Evolutionary conservation across 441 rosid genomes (phyloP), one percentile per base, ranked within the genome.

Genomic region (Adansonia madagascariensis): DNA sequence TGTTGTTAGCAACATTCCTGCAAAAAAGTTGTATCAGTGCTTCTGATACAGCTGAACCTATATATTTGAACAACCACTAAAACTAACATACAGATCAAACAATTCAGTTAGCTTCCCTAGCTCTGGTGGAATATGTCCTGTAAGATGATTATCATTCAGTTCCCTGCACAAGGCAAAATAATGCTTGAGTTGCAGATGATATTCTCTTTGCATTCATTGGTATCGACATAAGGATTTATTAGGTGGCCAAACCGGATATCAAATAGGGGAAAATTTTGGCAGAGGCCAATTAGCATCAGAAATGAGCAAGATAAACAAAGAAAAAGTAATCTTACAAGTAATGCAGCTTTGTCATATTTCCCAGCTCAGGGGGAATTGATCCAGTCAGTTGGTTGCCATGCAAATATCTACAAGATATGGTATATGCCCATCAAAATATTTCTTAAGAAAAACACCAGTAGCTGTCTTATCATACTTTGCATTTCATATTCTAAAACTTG

Each of bases 41-140:
- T 47, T 50, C 69, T 0, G 10, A 44, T 41, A 67, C 8, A 55
- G 22, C n/a, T 10, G 14, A 63, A 78, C 49, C 1, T 47, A 5
- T 20, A 62, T 17, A 77, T 15, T 72, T 35, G 35, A 70, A 75
- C 66, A 59, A 50, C 49, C 35, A 73, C 9, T 43, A 17, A 43
- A 11, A 22, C 76, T 50, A 60, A 78, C 95, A 74, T 93, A 95
- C 99, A 95, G 83, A 82, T 95, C 98, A 86, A 84, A 95, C 78
- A 95, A 89, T 71, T 95, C 98, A 8, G 98, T 95, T 18, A 95
- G 94, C 87, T 91, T 91, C 79, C 99, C 99, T 49, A 95, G 97
- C 87, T 92, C 98, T 43, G 97, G 86, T 71, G 99, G 96, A 52
- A 95, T 88, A 47, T 68, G 80, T 17, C 97, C 97, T 0, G 91